Conservation (phyloP, 768 basidiomycete species). For the Amyloporia xantha region DNA sequence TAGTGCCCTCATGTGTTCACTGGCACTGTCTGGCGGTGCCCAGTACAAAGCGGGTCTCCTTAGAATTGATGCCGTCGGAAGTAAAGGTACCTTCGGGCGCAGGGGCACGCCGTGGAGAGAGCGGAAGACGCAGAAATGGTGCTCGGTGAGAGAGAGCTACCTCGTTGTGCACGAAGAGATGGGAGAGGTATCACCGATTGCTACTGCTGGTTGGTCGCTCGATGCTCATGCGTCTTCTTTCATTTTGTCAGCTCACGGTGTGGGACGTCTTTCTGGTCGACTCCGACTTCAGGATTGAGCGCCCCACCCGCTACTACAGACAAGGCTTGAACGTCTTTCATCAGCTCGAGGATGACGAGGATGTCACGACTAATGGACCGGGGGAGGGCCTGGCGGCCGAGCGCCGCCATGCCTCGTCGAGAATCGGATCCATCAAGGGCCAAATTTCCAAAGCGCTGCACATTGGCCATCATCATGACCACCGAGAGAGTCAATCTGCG, state of each 20-base stretch:
- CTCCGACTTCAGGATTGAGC: slow-evolving; percentile 78
- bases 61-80: slow-evolving; percentile 46
- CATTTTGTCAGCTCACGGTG: slow-evolving; percentile 51
- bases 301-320: slow-evolving; percentile 86
- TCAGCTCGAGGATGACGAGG: slow-evolving; percentile 22
- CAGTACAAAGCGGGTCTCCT: slow-evolving; percentile 92
- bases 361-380: too few relatives aligned
- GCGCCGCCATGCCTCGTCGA: slow-evolving; percentile 25
- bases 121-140: slow-evolving; percentile 76
- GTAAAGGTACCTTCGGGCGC: slow-evolving; percentile 35
- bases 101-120: slow-evolving; percentile 58
- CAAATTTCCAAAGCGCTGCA: slow-evolving; percentile 42
- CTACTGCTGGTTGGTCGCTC: too few relatives aligned
- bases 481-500: neutral
- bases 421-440: slow-evolving; percentile 43
- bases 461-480: slow-evolving; percentile 8
- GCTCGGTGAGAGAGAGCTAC: slow-evolving; percentile 87
- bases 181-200: slow-evolving; percentile 51
- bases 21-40: slow-evolving; percentile 74
- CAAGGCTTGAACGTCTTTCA: slow-evolving; percentile 72
- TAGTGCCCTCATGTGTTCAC: slow-evolving; percentile 75
- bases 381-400: slow-evolving; percentile 5
- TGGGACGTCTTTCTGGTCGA: slow-evolving; percentile 96
- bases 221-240: too few relatives aligned
- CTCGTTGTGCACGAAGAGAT: slow-evolving; percentile 82